Evolutionary conservation across 2,329 filamentous ascomycete genomes (phyloP).

Genomic region (Pseudogymnoascus destructans): DNA sequence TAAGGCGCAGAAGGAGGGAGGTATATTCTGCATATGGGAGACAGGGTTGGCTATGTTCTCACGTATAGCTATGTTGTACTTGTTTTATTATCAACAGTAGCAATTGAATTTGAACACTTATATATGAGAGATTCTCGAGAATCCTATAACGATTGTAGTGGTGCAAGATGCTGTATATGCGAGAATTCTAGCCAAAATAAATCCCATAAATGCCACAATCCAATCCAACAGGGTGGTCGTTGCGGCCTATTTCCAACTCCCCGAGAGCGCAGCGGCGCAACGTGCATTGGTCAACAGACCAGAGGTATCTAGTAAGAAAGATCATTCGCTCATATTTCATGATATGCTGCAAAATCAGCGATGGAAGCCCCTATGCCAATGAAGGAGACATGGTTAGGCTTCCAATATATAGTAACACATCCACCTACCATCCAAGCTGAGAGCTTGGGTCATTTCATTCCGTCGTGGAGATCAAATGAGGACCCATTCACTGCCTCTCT

Average conservation of each 20-base stretch:
- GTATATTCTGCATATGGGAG: neutral
- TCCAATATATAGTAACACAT: neutral
- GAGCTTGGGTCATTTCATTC: neutral
- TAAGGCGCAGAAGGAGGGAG: neutral
- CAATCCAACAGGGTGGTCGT: neutral
- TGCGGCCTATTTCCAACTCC: neutral
- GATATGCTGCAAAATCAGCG: conserved; percentile 5
- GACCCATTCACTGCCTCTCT: conserved; percentile 93
- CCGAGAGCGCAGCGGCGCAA: neutral
- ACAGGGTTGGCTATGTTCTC: neutral
- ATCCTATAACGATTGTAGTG: conserved; percentile 2
- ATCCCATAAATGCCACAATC: conserved; percentile 7
- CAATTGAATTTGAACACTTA: neutral
- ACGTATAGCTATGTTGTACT: neutral
- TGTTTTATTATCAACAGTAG: conserved; percentile 2
- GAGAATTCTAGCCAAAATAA: neutral
- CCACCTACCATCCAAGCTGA: neutral
- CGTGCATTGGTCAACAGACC: conserved; percentile 4
- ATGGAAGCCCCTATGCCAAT: neutral
- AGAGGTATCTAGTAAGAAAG: conserved; percentile 7
- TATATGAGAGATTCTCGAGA: neutral
- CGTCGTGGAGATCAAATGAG: conserved; percentile 27
- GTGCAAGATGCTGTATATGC: conserved; percentile 2
- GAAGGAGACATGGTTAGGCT: neutral
- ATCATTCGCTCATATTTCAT: conserved; percentile 7